Base-by-base conservation (phyloP, 2,329 filamentous ascomycete species). In the Xylariaceae sp. region DNA sequence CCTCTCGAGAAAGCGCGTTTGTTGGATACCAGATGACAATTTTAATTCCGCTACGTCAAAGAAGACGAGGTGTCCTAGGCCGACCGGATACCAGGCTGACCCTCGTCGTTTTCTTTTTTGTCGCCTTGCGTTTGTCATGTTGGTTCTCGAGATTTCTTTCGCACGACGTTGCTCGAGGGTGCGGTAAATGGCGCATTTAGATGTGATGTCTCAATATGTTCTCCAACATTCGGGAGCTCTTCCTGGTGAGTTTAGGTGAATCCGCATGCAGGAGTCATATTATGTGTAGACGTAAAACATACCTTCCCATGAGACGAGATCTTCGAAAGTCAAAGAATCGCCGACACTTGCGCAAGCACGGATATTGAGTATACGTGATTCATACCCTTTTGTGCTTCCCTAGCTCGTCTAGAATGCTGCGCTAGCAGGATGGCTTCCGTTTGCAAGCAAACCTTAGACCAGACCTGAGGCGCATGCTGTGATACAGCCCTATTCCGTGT, bases 1-100 rank as follows among this genome's bases (percentile, higher is more conserved):
- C 19, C 19, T 2, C 20, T 51, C 40, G 51, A 60, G n/a, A 62
- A 52, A 16, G 14, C 18, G 21, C 10, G 20, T 52, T 50, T 26
- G 49, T 29, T 48, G 18, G 16, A n/a, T 45, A 41, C 19, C 50
- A 40, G 43, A 56, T 26, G 16, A 20, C 14, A 44, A 18, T 21
- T 9, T 23, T 29, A 46, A 44, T 41, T 52, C 26, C 21, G 40
- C 32, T 37, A 52, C 29, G 32, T 55, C 20, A 47, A 44, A 45
- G 29, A 21, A 44, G 20, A 44, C 19, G 20, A 43, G 19, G 29
- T 32, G 14, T 40, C 20, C 29, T 19, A 4, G 18, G 10, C 37
- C 12, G 12, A 29, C 21, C n/a, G 26, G 44, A 48, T 41, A 14
- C 37, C 40, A 40, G 21, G 16, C 18, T 48, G 3, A n/a, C 14